Conservation (phyloP, 169 alveolate species). For the Theileria parva region DNA sequence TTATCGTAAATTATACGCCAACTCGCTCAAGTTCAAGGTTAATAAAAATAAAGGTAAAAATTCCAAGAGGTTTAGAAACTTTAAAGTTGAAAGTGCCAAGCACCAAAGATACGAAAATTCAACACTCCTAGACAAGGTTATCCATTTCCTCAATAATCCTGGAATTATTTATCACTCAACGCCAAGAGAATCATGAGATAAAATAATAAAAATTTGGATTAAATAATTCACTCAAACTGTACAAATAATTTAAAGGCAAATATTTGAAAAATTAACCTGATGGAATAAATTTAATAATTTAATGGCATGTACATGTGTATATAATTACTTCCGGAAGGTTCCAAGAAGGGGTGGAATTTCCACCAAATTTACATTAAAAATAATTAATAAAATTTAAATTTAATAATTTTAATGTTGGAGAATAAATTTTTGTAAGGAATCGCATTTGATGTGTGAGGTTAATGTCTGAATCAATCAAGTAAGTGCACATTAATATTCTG, state of each 20-base stretch:
- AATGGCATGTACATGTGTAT: background rate
- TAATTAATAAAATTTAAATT: background rate
- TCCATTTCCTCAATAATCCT: too few relatives aligned
- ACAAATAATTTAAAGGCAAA: background rate
- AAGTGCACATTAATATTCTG: constrained; percentile 25
- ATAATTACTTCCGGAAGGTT: background rate
- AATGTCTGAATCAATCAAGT: constrained; percentile 13
- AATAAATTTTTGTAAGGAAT: background rate
- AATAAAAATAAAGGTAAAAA: background rate
- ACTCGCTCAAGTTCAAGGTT: constrained; percentile 21
- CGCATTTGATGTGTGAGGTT: constrained; percentile 27
- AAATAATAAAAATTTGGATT: too few relatives aligned
- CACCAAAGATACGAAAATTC: background rate
- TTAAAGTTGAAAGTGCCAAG: background rate
- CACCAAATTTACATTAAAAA: background rate
- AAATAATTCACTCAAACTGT: too few relatives aligned
- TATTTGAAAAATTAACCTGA: background rate
- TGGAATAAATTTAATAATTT: background rate
- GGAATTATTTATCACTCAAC: too few relatives aligned
- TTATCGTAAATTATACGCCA: constrained; percentile 53
- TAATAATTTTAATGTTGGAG: background rate
- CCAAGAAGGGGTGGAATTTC: background rate
- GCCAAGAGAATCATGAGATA: too few relatives aligned
- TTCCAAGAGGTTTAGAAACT: background rate
- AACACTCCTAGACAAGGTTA: background rate